phyloP scores from a whole-genome alignment of 768 basidiomycete genomes.

The Baorangia bicolor region DNA sequence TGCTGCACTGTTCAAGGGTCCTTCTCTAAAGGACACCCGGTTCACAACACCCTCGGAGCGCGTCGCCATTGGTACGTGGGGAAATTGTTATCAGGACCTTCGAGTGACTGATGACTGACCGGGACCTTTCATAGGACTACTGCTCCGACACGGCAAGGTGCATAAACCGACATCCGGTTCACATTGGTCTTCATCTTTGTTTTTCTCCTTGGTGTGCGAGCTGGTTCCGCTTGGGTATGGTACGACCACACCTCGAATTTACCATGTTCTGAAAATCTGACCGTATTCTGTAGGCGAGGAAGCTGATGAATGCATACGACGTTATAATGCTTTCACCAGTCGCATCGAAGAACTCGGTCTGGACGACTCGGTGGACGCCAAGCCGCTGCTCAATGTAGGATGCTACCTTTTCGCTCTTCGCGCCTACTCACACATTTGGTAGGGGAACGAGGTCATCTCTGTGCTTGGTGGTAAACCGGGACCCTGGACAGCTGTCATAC shows the following conservation, averaged over 20 bases:
- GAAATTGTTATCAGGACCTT: neutral
- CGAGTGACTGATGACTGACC: neutral
- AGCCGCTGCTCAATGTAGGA: conserved; percentile 77
- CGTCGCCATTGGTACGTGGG: conserved; percentile 53
- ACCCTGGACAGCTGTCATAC: conserved; percentile 62
- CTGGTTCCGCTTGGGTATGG: conserved; percentile 54
- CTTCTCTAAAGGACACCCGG: conserved; percentile 32
- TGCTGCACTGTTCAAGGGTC: conserved; percentile 37
- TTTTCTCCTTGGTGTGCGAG: conserved; percentile 78
- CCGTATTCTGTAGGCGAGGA: conserved; percentile 37
- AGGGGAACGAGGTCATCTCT: conserved; percentile 71
- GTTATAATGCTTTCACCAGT: conserved; percentile 65
- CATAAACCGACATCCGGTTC: conserved; percentile 62
- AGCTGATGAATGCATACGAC: conserved; percentile 48
- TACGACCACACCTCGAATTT: conserved; percentile 11
- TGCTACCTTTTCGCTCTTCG: neutral
- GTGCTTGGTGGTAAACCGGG: conserved; percentile 63
- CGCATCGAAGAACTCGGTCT: conserved; percentile 64
- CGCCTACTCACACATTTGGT: conserved; percentile 5
- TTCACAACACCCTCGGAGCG: conserved; percentile 47
- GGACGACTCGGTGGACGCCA: conserved; percentile 59
- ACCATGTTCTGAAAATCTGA: neutral
- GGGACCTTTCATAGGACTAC: conserved; percentile 52
- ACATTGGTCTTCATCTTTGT: conserved; percentile 67
- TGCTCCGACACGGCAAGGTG: conserved; percentile 64